Evolutionary conservation across 1,284 basidiomycete genomes (phyloP).

Genomic region (Ceratobasidium sp.): DNA sequence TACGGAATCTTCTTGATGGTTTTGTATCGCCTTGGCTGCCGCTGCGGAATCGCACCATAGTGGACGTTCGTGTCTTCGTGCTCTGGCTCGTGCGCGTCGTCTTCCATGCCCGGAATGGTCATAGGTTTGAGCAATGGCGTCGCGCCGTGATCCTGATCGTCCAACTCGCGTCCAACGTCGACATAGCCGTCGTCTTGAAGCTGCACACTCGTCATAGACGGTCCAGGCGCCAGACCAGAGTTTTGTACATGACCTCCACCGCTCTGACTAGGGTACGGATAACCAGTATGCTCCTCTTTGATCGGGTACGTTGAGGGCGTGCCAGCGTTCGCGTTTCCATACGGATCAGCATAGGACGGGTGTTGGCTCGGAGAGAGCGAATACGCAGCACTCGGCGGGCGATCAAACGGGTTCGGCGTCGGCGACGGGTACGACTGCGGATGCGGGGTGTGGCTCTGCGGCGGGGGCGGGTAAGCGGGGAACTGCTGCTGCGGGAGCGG

Average conservation of each 20-base stretch:
- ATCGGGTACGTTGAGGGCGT: conserved; percentile 22
- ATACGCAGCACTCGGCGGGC: conserved; percentile 37
- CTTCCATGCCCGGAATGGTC: background rate
- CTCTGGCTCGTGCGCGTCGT: conserved; percentile 8
- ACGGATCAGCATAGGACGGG: conserved; percentile 29
- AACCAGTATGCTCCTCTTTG: conserved; percentile 35
- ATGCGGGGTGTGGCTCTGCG: conserved; percentile 28
- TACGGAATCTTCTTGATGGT: conserved; percentile 89
- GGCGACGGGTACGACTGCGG: conserved; percentile 30
- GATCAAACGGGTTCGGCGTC: conserved; percentile 41
- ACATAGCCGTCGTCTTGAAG: conserved; percentile 40
- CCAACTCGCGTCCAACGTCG: conserved; percentile 31
- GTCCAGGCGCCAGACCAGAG: background rate
- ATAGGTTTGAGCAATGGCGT: conserved; percentile 31
- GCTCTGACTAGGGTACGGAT: conserved; percentile 3
- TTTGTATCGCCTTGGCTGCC: conserved; percentile 87
- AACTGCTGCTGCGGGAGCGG: conserved; percentile 9
- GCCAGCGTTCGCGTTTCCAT: background rate
- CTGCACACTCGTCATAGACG: conserved; percentile 13
- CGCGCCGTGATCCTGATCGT: conserved; percentile 31
- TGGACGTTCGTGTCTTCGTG: conserved; percentile 57
- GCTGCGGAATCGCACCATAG: conserved; percentile 87
- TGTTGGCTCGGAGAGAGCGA: conserved; percentile 17
- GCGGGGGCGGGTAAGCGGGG: background rate
- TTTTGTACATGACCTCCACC: conserved; percentile 3